These are phyloP conservation scores for Martensiomyces pterosporus DNA, from an alignment of 192 early-diverging fungal species.

Conservation along the genomic window DNA sequence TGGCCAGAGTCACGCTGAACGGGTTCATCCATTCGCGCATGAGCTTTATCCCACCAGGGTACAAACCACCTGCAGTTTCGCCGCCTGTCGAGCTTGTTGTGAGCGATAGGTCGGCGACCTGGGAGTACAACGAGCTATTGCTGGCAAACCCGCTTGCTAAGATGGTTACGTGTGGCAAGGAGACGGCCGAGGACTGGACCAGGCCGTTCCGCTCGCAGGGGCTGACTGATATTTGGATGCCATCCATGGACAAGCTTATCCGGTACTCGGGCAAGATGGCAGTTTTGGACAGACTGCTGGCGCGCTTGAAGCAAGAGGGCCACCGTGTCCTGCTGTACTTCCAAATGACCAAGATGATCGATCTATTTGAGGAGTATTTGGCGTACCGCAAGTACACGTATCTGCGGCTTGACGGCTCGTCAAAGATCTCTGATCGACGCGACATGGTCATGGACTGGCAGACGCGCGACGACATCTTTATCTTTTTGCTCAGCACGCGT, in stretches of 20 bases:
- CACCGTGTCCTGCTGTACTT: constrained; percentile 82
- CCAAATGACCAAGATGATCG: constrained; percentile 89
- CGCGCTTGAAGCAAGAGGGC: constrained; percentile 67
- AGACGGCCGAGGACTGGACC: constrained; percentile 31
- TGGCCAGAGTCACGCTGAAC: constrained; percentile 21
- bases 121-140: constrained; percentile 48
- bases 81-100: constrained; percentile 62
- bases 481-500: constrained; percentile 78
- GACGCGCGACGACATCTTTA: constrained; percentile 78
- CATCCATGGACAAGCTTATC: constrained; percentile 71
- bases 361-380: constrained; percentile 84
- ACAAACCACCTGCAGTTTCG: constrained; percentile 54
- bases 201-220: constrained; percentile 50
- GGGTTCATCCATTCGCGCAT: constrained; percentile 35
- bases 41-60: constrained; percentile 45
- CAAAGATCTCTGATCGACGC: constrained; percentile 79
- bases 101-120: constrained; percentile 57
- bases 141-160: constrained; percentile 21
- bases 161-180: constrained; percentile 27
- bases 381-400: constrained; percentile 83
- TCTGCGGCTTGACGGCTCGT: constrained; percentile 83
- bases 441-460: constrained; percentile 95
- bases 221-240: constrained; percentile 64
- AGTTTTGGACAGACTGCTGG: constrained; percentile 64
- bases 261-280: constrained; percentile 77